Conservation (phyloP, 2,329 filamentous ascomycete species). For the Talaromyces sp. region DNA sequence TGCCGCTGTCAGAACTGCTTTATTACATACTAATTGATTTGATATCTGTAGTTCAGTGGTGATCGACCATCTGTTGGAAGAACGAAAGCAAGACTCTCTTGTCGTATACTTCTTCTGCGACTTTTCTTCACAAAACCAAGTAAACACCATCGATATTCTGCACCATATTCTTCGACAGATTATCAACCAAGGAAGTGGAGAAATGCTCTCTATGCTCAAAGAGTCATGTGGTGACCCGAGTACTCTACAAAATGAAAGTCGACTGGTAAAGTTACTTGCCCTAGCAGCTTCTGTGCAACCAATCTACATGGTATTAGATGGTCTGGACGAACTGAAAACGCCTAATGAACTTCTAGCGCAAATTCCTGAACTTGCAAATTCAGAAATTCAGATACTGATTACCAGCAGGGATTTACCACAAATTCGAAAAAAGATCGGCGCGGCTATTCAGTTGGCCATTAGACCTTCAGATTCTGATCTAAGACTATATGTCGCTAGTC, state of each 20-base stretch:
- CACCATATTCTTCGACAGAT: not conserved
- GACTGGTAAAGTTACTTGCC: not conserved
- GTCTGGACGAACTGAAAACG: not conserved
- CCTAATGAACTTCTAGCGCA: not conserved
- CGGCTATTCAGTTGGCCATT: not conserved
- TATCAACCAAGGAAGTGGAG: not conserved
- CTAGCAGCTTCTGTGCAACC: not conserved
- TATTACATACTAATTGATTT: not conserved
- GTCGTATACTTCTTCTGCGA: not conserved
- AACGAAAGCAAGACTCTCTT: not conserved
- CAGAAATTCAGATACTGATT: not conserved
- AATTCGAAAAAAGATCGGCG: not conserved
- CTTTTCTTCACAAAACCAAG: not conserved
- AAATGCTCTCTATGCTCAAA: not conserved
- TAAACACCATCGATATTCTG: not conserved
- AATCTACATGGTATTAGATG: not conserved
- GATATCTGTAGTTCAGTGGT: not conserved
- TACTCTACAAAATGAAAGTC: not conserved
- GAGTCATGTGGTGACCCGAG: not conserved
- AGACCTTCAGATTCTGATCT: not conserved
- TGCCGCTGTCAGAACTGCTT: not conserved
- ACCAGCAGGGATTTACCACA: not conserved
- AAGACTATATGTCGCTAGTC: not conserved
- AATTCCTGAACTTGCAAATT: not conserved
- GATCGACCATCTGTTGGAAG: not conserved